These are phyloP conservation scores for Barnettozyma vustinii DNA, from an alignment of 805 yeast species.

Conservation along the genomic window DNA sequence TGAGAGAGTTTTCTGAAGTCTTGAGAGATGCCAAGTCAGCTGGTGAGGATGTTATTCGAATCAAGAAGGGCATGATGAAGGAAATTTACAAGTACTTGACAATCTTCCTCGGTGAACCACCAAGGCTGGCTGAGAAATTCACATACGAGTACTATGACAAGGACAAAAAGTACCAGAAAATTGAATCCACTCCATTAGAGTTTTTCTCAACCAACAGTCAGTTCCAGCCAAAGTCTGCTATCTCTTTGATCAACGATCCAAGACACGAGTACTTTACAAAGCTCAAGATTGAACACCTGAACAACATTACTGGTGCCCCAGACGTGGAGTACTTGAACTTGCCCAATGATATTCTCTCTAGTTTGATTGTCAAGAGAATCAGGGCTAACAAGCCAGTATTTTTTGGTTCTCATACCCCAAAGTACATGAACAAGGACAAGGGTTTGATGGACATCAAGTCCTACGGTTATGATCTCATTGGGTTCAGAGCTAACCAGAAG, in stretches of 20 bases:
- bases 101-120: constrained; percentile 73
- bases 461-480: constrained; percentile 60
- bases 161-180: constrained; percentile 45
- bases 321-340: constrained; percentile 68
- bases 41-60: constrained; percentile 22
- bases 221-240: constrained; percentile 44
- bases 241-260: constrained; percentile 78
- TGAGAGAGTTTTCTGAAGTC: constrained; percentile 73
- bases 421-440: constrained; percentile 50
- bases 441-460: constrained; percentile 72
- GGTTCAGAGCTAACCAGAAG: constrained; percentile 43
- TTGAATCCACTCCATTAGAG: constrained; percentile 57
- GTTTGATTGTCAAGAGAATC: constrained; percentile 61
- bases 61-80: constrained; percentile 46
- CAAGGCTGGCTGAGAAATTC: constrained; percentile 61
- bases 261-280: constrained; percentile 62
- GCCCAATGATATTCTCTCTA: constrained; percentile 51
- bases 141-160: constrained; percentile 74
- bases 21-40: constrained; percentile 37
- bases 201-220: constrained; percentile 52
- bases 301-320: constrained; percentile 62
- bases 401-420: constrained; percentile 88
- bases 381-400: constrained; percentile 74
- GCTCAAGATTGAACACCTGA: constrained; percentile 67
- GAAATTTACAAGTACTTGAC: constrained; percentile 62